Percentiles rank a stretch among this genome's conserved stretches.
Conservation (phyloP, 140 eudicot genomes). For the Ambrosia hybrid region DNA sequence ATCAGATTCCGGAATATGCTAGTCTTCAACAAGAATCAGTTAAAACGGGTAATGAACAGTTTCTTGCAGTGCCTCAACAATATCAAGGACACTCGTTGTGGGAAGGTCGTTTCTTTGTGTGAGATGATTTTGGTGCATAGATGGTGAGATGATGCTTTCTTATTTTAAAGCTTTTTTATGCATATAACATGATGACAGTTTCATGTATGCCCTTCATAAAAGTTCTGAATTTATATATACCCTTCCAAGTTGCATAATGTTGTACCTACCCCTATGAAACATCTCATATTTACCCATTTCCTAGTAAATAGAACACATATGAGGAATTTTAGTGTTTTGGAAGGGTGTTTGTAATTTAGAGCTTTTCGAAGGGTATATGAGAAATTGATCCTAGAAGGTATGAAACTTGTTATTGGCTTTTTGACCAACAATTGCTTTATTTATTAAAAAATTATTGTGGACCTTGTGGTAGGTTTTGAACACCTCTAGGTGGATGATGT, state of each 20-base stretch:
- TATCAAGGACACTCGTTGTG: slow-evolving; percentile 80
- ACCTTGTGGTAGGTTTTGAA: slow-evolving; percentile 39
- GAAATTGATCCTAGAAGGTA: neutral
- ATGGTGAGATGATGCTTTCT: slow-evolving; percentile 37
- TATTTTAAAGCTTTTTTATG: neutral
- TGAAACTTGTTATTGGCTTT: neutral
- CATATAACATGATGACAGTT: neutral
- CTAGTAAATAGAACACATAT: neutral
- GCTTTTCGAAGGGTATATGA: neutral
- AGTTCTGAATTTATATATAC: neutral
- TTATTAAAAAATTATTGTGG: neutral
- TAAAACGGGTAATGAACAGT: slow-evolving; percentile 59
- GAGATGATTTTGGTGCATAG: slow-evolving; percentile 54
- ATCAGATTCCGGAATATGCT: slow-evolving; percentile 43
- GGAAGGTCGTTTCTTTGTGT: slow-evolving; percentile 87
- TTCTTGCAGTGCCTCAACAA: slow-evolving; percentile 57
- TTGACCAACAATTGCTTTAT: neutral
- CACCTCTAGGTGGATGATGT: slow-evolving; percentile 51
- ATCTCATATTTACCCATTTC: neutral
- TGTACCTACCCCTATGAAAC: neutral
- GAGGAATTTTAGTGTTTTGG: neutral
- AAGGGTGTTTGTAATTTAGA: neutral
- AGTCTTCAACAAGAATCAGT: slow-evolving; percentile 44
- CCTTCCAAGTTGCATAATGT: neutral
- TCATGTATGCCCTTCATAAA: neutral